Evolutionary conservation across 441 rosid genomes (phyloP).

Genomic region (Erodium moschatum): DNA sequence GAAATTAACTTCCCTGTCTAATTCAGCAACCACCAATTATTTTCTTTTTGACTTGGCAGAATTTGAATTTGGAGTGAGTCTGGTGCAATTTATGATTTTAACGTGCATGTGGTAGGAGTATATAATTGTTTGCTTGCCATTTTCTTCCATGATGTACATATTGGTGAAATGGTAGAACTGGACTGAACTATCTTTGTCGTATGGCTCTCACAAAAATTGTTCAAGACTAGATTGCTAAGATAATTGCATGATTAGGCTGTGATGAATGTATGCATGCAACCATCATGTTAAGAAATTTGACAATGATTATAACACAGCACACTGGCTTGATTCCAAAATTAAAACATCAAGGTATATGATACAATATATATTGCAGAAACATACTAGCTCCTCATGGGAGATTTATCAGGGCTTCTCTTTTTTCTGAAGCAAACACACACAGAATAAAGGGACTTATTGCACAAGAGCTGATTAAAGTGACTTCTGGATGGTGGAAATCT

Average conservation of each 20-base stretch:
- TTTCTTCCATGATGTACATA: neutral
- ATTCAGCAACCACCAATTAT: neutral
- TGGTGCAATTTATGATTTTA: neutral
- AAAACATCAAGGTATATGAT: conserved; percentile 27
- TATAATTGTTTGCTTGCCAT: neutral
- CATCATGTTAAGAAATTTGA: neutral
- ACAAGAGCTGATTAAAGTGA: conserved; percentile 31
- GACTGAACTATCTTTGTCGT: neutral
- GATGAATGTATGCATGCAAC: neutral
- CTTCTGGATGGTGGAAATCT: conserved; percentile 17
- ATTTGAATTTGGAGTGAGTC: neutral
- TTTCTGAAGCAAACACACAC: conserved; percentile 33
- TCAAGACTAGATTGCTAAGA: neutral
- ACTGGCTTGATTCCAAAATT: conserved; percentile 11
- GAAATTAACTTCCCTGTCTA: neutral
- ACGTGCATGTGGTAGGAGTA: neutral
- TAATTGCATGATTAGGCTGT: neutral
- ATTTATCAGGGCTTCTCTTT: conserved; percentile 22
- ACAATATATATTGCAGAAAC: conserved; percentile 28
- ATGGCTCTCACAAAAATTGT: neutral
- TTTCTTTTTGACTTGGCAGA: neutral
- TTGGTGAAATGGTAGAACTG: neutral
- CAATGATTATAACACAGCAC: neutral
- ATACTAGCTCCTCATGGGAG: conserved; percentile 28
- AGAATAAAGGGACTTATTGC: conserved; percentile 26